Evolutionary conservation across 306 rosid species (phyloP), one percentile per base, ranked within the genome.

Genomic region (Gleditsia sinensis): DNA sequence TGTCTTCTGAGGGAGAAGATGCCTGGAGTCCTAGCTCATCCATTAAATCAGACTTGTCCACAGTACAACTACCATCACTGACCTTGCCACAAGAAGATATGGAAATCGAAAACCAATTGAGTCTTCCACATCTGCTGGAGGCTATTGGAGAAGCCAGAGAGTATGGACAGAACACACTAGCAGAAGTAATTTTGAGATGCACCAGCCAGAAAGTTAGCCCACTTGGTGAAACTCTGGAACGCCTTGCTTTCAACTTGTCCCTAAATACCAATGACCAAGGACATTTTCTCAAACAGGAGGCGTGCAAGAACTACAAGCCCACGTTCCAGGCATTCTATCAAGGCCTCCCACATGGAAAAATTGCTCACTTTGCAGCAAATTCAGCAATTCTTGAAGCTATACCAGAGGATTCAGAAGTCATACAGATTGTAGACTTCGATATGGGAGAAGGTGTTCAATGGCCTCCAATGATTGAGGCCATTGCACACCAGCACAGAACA

Each of bases 281-380:
- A 6, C 75, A 75, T 8, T 82, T 78, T 80, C 75, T 89, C 39
- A 85, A 71, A 67, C 87, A 80, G 23, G 92, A 87, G 66, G 88
- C 92, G 12, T 2, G 30, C 1, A 86, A 85, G 50, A 87, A 81
- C 75, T 77, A 60, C 19, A 36, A 51, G 13, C 45, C 50, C 7
- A 79, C 86, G 10, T 67, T 79, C n/a, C 83, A 68, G 55, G 79
- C 76, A 11, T 55, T 86, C 66, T 82, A 77, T 68, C 92, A 87
- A 72, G 85, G 78, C 6, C 34, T 77, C 30, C 91, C 92, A 6
- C 43, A 49, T 28, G 88, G 82, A 4, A 85, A 67, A 67, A 37
- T 87, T 70, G 87, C 91, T 50, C 88, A 91, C 75, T 84, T 64
- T 21, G 69, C 81, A 10, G 87, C 92, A 13, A 78, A 85, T 80